Conservation (phyloP, 352 stramenopile genomes). For the Globisporangium recalcitrans region DNA sequence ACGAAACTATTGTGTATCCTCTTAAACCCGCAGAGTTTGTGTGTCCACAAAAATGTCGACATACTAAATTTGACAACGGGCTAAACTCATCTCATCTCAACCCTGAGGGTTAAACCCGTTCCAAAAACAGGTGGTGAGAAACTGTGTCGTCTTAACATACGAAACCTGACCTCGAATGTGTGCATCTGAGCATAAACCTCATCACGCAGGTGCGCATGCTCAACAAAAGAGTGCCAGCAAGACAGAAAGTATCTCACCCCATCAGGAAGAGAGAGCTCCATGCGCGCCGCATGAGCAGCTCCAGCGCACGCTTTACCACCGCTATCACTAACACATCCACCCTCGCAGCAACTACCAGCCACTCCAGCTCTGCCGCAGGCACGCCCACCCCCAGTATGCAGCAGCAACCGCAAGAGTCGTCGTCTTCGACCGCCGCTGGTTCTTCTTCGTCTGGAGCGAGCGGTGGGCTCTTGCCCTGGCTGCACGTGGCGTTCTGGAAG, state of each 20-base stretch:
- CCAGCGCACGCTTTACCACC: slow-evolving; percentile 1
- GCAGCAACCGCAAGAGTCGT: not conserved
- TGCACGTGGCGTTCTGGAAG: slow-evolving; percentile 67
- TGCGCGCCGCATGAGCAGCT: slow-evolving; percentile 10
- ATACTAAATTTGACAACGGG: too few relatives aligned
- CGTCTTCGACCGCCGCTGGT: not conserved
- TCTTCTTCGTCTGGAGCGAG: not conserved
- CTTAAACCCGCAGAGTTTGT: too few relatives aligned
- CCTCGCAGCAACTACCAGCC: not conserved
- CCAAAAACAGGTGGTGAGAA: not conserved
- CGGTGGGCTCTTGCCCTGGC: slow-evolving; percentile 13
- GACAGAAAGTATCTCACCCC: not conserved
- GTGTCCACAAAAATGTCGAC: too few relatives aligned
- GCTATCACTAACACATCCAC: not conserved
- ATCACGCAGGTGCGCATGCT: not conserved
- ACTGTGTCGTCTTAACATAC: not conserved
- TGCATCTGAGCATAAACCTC: too few relatives aligned
- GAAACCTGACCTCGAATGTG: not conserved
- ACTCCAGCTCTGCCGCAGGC: not conserved
- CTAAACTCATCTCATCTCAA: too few relatives aligned
- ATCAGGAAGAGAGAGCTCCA: slow-evolving; percentile 4
- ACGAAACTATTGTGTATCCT: too few relatives aligned
- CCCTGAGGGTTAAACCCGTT: too few relatives aligned
- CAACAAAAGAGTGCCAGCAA: not conserved
- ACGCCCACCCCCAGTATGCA: not conserved